A percentile compares a stretch with the other conserved stretches of the same genome.
Conservation (phyloP, 352 stramenopile species). For the Phytophthora cajani region DNA sequence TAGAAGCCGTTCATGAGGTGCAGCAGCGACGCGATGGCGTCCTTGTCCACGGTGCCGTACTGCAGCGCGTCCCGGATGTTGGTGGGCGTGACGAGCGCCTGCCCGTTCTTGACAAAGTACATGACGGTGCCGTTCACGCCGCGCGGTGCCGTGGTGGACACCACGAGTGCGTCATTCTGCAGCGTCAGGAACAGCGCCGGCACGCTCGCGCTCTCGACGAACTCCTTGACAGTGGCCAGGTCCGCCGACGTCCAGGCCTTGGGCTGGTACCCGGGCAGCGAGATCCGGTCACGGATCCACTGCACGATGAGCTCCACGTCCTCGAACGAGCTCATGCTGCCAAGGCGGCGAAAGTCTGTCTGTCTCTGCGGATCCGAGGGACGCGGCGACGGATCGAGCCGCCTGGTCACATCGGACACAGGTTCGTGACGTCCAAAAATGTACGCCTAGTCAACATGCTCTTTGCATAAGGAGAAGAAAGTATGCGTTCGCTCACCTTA, state of each 20-base stretch:
- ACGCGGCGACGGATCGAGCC: neutral
- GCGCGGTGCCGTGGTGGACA: constrained; percentile 68
- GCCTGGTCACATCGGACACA: neutral
- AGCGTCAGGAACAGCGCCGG: constrained; percentile 76
- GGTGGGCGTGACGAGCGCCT: constrained; percentile 62
- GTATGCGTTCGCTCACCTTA: neutral
- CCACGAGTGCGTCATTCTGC: constrained; percentile 49
- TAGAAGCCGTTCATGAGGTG: constrained; percentile 89
- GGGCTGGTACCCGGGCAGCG: constrained; percentile 69
- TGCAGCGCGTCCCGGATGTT: constrained; percentile 72
- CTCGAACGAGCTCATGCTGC: constrained; percentile 81
- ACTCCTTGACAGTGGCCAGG: constrained; percentile 84
- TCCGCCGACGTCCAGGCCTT: constrained; percentile 82
- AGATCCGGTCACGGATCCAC: constrained; percentile 87
- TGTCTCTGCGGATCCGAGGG: constrained; percentile 5
- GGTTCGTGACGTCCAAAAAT: neutral
- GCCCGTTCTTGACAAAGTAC: constrained; percentile 92
- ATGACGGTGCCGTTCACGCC: constrained; percentile 55
- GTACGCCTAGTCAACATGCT: neutral
- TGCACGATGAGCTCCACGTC: constrained; percentile 85
- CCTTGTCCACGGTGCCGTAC: constrained; percentile 80
- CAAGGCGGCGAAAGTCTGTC: neutral
- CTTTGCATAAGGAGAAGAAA: neutral
- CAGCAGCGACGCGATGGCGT: constrained; percentile 81
- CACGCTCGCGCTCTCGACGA: constrained; percentile 73